Evolutionary conservation across 2,329 filamentous ascomycete genomes (phyloP), one percentile per base, ranked within the genome.

Genomic region (Colletotrichum gigasporum): DNA sequence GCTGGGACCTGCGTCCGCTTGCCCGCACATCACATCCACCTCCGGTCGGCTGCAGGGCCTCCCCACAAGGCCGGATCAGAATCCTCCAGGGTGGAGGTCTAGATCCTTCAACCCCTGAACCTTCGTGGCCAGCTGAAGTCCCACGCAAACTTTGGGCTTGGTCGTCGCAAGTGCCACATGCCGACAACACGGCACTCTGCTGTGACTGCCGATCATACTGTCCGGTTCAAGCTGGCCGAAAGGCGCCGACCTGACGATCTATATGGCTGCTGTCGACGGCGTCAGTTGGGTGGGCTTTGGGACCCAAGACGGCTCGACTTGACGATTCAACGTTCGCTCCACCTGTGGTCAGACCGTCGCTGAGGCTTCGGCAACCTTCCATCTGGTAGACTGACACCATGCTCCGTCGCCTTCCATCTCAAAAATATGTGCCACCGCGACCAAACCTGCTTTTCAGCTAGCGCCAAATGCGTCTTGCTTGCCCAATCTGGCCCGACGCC

Each of bases 151-250:
- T 32, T 34, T 57, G n/a, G 11, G 18, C 11, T 18, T 28, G 24
- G 20, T 7, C 32, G 44, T 50, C 30, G 28, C 37, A 26, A 32
- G 28, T 37, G 61, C 61, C 41, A 54, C 42, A 32, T 37, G 28
- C 56, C 42, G 28, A 44, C 34, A 34, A 48, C 34, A 54, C 56
- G 56, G 55, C 41, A 48, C 34, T 52, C 48, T 48, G 30, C 55
- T 63, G 39, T 30, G 47, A 64, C 61, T 60, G 55, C 47, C 24
- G 60, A 59, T 63, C 60, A 60, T 52, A 60, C 45, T 24, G 11
- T 50, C 28, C 28, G 37, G 45, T 30, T 45, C 47, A 52, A 53
- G 24, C 34, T 62, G 35, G 37, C 37, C n/a, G 39, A 55, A 55
- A 35, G 30, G 22, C 26, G 7, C 39, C 52, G 28, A 9, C 37